Conservation (phyloP, 495 filamentous ascomycete genomes). For the Terfezia boudieri region DNA sequence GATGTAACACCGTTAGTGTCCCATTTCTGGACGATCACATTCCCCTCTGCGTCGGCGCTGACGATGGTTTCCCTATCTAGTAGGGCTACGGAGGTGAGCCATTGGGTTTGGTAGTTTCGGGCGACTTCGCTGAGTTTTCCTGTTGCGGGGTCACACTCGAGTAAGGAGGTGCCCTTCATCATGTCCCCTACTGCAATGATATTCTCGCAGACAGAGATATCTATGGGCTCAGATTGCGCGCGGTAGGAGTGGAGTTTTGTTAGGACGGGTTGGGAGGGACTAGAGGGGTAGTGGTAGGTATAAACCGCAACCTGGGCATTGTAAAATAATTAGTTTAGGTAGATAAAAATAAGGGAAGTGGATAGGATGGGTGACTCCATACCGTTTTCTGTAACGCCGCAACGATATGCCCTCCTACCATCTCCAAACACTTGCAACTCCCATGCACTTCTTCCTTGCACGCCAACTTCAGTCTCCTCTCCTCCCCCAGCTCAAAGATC, state of each 20-base stretch:
- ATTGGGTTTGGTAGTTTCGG: slow-evolving; percentile 57
- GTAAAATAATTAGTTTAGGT: not conserved
- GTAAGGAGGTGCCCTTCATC: slow-evolving; percentile 73
- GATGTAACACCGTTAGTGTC: slow-evolving; percentile 48
- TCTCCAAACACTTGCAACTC: slow-evolving; percentile 52
- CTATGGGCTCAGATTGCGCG: slow-evolving; percentile 64
- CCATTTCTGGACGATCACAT: slow-evolving; percentile 53
- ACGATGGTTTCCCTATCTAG: slow-evolving; percentile 56
- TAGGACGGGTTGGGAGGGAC: slow-evolving; percentile 27
- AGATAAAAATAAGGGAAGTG: not conserved
- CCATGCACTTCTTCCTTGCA: slow-evolving; percentile 42
- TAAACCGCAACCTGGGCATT: slow-evolving; percentile 23
- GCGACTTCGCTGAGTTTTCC: slow-evolving; percentile 45
- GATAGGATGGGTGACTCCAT: slow-evolving; percentile 9
- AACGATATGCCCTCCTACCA: slow-evolving; percentile 56
- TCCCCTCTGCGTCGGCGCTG: slow-evolving; percentile 65
- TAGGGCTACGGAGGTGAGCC: slow-evolving; percentile 54
- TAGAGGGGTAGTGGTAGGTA: slow-evolving; percentile 18
- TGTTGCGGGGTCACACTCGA: slow-evolving; percentile 31
- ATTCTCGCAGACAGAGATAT: slow-evolving; percentile 46
- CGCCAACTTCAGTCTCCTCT: slow-evolving; percentile 45
- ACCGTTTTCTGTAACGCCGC: slow-evolving; percentile 75
- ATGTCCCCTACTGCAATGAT: slow-evolving; percentile 72
- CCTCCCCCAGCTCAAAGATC: slow-evolving; percentile 57
- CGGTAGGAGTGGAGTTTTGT: slow-evolving; percentile 50